These are phyloP conservation scores for Pythium rishiriense DNA, from an alignment of 352 stramenopile genomes.

Conservation along the genomic window DNA sequence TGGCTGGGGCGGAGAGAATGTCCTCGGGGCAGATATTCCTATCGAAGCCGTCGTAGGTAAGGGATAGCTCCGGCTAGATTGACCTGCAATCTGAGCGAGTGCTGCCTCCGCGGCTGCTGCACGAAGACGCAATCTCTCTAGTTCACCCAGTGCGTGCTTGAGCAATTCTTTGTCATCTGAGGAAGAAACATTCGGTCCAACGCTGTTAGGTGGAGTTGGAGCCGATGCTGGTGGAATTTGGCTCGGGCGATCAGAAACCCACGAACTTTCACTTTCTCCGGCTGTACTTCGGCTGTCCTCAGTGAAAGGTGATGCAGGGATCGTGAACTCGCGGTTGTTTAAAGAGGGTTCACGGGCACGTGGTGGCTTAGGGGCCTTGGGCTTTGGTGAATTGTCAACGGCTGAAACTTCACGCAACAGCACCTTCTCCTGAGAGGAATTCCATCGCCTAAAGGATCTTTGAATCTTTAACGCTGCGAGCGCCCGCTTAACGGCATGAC, in stretches of 20 bases:
- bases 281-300: constrained; percentile 24
- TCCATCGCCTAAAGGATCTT: constrained; percentile 9
- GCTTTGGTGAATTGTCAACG: background rate
- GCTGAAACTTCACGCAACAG: background rate
- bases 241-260: constrained; percentile 15
- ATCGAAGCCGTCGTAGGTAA: background rate
- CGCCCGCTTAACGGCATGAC: background rate
- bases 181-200: constrained; percentile 2
- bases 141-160: constrained; percentile 46
- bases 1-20: constrained; percentile 3
- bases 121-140: constrained; percentile 58
- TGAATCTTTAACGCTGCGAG: constrained; percentile 20
- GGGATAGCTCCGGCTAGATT: background rate
- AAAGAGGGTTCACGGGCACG: background rate
- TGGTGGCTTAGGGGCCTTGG: background rate
- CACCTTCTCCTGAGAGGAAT: background rate
- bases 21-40: background rate
- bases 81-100: constrained; percentile 33
- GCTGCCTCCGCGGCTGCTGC: constrained; percentile 64
- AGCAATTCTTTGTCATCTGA: constrained; percentile 19
- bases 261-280: constrained; percentile 25
- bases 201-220: constrained; percentile 17
- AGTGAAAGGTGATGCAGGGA: constrained; percentile 11
- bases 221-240: background rate
- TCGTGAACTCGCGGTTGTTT: background rate